Conservation (phyloP, 1,284 basidiomycete genomes). For the Chiua sp. region DNA sequence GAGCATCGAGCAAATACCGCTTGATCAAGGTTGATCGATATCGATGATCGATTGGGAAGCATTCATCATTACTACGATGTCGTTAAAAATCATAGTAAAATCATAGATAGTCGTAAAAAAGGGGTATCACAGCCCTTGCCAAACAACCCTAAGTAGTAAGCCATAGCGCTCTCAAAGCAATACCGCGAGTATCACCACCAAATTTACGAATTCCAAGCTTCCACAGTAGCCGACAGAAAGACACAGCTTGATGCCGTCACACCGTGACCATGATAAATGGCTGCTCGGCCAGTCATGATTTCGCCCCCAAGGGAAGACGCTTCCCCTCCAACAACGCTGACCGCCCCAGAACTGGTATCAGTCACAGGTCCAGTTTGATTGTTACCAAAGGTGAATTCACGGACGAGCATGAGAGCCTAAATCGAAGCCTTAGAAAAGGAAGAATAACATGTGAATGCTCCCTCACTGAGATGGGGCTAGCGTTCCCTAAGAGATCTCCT, state of each 20-base stretch:
- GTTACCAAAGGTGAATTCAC: slow-evolving; percentile 63
- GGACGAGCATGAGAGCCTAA: slow-evolving; percentile 57
- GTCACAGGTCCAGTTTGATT: slow-evolving; percentile 57
- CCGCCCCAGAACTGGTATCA: slow-evolving; percentile 25
- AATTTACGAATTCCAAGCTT: slow-evolving; percentile 58
- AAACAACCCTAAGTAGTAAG: neutral
- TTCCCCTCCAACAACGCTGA: slow-evolving; percentile 58
- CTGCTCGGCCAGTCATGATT: slow-evolving; percentile 54
- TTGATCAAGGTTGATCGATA: no score
- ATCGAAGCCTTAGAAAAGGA: neutral
- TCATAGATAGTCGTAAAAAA: neutral
- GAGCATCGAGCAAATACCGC: neutral
- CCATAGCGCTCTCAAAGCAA: neutral
- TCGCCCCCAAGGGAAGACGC: slow-evolving; percentile 46
- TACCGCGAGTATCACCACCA: neutral
- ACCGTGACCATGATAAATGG: slow-evolving; percentile 53
- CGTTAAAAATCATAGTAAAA: no score
- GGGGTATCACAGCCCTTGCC: neutral
- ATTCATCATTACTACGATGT: no score
- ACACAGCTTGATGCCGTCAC: slow-evolving; percentile 53
- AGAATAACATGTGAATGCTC: neutral
- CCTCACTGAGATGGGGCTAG: slow-evolving; percentile 57
- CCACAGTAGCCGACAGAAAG: slow-evolving; percentile 56
- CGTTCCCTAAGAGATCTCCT: slow-evolving; percentile 61
- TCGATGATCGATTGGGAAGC: no score